Percentiles rank a stretch among this genome's conserved stretches.
These are phyloP conservation scores for Cantharellus cinnabarinus DNA, from an alignment of 768 basidiomycete species.

Conservation along the genomic window DNA sequence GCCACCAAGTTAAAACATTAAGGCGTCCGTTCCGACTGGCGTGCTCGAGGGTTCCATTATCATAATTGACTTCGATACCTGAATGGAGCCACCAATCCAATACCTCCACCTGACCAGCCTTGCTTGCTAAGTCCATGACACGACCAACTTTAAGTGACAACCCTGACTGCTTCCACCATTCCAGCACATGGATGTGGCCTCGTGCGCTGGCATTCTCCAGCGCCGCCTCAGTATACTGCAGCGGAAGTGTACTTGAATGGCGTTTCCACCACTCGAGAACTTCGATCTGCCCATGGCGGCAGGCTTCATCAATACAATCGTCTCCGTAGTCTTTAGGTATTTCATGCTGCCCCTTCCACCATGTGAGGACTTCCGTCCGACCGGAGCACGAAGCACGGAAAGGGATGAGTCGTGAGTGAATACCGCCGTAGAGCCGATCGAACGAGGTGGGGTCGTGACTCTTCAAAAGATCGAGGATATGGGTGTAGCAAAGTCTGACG, in stretches of 20 bases:
- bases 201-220: conserved; percentile 63
- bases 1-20: conserved; percentile 69
- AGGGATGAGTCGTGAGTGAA: conserved; percentile 44
- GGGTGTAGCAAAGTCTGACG: conserved; percentile 54
- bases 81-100: conserved; percentile 77
- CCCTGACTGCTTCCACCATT: conserved; percentile 53
- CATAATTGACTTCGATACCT: conserved; percentile 58
- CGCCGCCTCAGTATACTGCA: conserved; percentile 62
- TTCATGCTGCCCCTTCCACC: conserved; percentile 56
- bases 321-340: conserved; percentile 28
- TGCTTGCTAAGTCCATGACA: conserved; percentile 70
- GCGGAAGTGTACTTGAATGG: conserved; percentile 25
- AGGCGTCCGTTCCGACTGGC: conserved; percentile 66
- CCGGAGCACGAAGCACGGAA: conserved; percentile 62
- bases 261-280: conserved; percentile 66
- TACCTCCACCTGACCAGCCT: conserved; percentile 50
- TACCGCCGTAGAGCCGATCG: conserved; percentile 27
- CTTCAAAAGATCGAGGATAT: conserved; percentile 56
- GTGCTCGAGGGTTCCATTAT: conserved; percentile 52
- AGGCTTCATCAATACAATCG: conserved; percentile 62
- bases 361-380: conserved; percentile 47
- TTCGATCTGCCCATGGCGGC: conserved; percentile 48
- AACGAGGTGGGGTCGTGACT: conserved; percentile 45
- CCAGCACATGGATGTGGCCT: conserved; percentile 52
- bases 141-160: conserved; percentile 63